Percentiles rank a stretch among this genome's conserved stretches.
Evolutionary conservation across 176 grass and related monocot genomes (phyloP).

Genomic region (Elaeis guineensis): DNA sequence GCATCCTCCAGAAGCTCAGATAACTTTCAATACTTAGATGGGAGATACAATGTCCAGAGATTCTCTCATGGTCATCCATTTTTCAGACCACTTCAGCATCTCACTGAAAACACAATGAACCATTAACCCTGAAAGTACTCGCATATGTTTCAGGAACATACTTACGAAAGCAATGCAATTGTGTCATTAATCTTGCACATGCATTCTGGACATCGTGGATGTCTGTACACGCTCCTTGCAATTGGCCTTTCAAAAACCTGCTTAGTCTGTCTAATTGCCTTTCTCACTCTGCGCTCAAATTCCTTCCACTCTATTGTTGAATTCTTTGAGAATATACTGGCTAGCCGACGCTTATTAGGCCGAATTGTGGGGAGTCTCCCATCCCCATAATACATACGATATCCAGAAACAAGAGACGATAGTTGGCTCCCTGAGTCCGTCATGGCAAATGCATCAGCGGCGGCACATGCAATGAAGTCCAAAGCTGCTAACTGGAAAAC

Average conservation of each 20-base stretch:
- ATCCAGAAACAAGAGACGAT: slow-evolving; percentile 85
- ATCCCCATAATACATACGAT: slow-evolving; percentile 92
- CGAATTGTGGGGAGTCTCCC: slow-evolving; percentile 72
- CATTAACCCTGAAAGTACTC: too few species aligned
- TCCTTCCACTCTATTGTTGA: slow-evolving; percentile 88
- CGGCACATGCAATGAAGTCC: slow-evolving; percentile 87
- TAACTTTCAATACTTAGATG: too few species aligned
- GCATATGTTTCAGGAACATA: neutral
- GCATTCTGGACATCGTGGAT: slow-evolving; percentile 76
- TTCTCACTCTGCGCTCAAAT: slow-evolving; percentile 81
- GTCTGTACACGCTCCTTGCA: slow-evolving; percentile 86
- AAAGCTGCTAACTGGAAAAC: slow-evolving; percentile 70
- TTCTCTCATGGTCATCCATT: too few species aligned
- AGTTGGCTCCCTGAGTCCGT: slow-evolving; percentile 91
- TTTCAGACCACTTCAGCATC: too few species aligned
- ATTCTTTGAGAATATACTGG: slow-evolving; percentile 83
- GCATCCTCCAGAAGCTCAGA: too few species aligned
- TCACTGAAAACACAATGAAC: neutral
- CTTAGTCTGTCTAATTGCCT: slow-evolving; percentile 89
- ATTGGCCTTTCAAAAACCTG: slow-evolving; percentile 77
- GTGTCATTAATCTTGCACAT: slow-evolving; percentile 75
- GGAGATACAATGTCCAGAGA: too few species aligned
- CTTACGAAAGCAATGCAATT: slow-evolving; percentile 6
- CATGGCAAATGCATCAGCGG: slow-evolving; percentile 98
- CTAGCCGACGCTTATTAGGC: slow-evolving; percentile 76